Evolutionary conservation across 2,329 filamentous ascomycete species (phyloP), one percentile per base, ranked within the genome.

Genomic region (Neocucurbitaria cava): DNA sequence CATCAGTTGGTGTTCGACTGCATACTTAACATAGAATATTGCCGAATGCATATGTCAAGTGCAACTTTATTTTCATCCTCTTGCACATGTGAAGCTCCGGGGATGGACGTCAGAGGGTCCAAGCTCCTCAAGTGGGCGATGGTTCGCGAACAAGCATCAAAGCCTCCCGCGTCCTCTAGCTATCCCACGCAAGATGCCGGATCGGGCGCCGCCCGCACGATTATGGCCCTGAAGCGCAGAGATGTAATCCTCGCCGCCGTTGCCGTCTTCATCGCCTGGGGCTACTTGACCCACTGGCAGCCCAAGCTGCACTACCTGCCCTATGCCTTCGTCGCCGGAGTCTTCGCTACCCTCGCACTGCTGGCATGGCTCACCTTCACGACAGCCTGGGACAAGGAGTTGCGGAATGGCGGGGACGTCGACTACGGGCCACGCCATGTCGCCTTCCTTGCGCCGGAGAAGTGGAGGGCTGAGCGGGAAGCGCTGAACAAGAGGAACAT

Each of bases 201-300:
- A 68, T 68, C 66, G 65, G 72, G 70, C 67, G 68, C 55, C 59
- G 58, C 64, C 64, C 72, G 71, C 73, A 76, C 72, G 74, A 80
- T 90, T 89, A 87, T 86, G 83, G 82, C 91, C 80, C 86, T 86
- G 82, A 85, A 86, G 79, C 87, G 85, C 83, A 73, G 74, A 72
- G 84, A 92, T 84, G 83, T 88, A 76, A 82, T 86, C 74, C 76
- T 90, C 77, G 87, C 87, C 75, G 84, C 83, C 75, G 76, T 89
- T 74, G 87, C 83, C 76, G 84, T 82, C 75, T 91, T 96, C 77
- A 81, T 97, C 74, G 89, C 91, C 73, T 98, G 94, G 94, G 90
- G 91, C 59, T 89, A 93, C 75, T 84, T 89, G 56, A 88, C 91
- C 64, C 88, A 90, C 79, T 96, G 90, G 88, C 82, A 92, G 68